Base-by-base conservation (phyloP, 192 early-diverging fungal genomes). In the Mortierella alpina region DNA sequence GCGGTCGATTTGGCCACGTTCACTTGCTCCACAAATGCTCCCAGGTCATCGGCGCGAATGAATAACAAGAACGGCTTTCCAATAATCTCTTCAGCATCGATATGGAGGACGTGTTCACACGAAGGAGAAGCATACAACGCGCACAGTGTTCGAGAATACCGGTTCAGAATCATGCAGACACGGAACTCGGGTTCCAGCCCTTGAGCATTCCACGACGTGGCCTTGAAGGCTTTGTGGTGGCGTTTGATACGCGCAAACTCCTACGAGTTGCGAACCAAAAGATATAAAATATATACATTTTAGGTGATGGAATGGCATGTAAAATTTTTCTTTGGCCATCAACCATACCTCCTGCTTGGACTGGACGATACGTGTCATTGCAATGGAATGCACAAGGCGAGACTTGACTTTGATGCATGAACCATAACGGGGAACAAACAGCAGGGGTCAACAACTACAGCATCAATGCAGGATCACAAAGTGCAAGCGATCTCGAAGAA, bases 81-180 rank as follows among this genome's bases (percentile, higher is more conserved):
- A 17, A 72, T 39, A 22, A 81, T 66, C 13, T 68, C 40, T 1
- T 59, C 49, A 1, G 69, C 42, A 12, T 66, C 42, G 2, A 72
- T 22, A 0, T 72, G 20, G 8, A 81, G 31, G 11, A 73, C 13
- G 1, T 13, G 0, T 47, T 70, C 64, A 17, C 23, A 22, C 18
- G 77, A 66, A 1, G 65, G 51, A 5, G 77, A 81, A 1, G 69
- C 68, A 53, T 81, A 81, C 70, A 81, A 56, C 44, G 73, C 52
- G 11, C 50, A 15, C 7, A 72, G 47, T 49, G 61, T 58, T 11
- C 68, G 42, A 9, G 70, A 50, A 51, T 73, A 81, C 2, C 78
- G 70, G 47, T 81, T 81, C n/a, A 81, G 48, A 59, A 81, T 67
- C 56, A 81, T 51, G 56, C 78, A 81, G 42, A 60, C 64, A 3